A percentile compares a stretch with the other conserved stretches of the same genome.
These are phyloP conservation scores for Thermomucor indicae-seudaticae DNA, from an alignment of 371 early-diverging fungal species.

Conservation along the genomic window DNA sequence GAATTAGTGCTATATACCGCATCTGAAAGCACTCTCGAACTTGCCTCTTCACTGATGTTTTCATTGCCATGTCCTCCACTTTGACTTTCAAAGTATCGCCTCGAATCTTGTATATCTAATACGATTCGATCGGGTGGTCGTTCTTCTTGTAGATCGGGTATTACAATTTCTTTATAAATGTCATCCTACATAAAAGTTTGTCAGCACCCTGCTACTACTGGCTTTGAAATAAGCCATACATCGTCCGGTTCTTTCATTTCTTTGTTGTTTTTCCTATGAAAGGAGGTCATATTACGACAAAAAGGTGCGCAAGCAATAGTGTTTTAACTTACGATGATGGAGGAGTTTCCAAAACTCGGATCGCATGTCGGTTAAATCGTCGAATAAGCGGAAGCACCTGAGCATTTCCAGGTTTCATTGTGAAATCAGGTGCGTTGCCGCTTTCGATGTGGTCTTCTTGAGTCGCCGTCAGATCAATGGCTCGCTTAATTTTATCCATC, in stretches of 20 bases:
- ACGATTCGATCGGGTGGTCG: conserved; percentile 46
- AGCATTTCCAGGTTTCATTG: conserved; percentile 71
- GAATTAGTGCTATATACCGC: neutral
- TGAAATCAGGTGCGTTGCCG: conserved; percentile 83
- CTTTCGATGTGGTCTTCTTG: conserved; percentile 75
- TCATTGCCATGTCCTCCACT: conserved; percentile 30
- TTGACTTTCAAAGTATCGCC: conserved; percentile 78
- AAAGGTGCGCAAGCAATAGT: neutral
- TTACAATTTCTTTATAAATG: conserved; percentile 38
- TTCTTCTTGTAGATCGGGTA: conserved; percentile 63
- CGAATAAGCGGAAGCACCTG: conserved; percentile 79
- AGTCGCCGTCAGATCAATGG: conserved; percentile 80
- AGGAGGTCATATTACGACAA: neutral
- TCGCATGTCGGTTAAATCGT: conserved; percentile 87
- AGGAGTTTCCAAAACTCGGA: conserved; percentile 66
- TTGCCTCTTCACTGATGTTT: conserved; percentile 19
- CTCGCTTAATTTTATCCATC: conserved; percentile 54
- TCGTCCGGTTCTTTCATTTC: neutral
- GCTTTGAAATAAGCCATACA: neutral
- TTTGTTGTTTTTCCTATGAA: neutral
- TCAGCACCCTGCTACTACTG: neutral
- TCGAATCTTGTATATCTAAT: conserved; percentile 72
- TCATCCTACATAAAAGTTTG: conserved; percentile 8
- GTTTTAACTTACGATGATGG: conserved; percentile 18
- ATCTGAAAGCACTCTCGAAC: neutral